These are phyloP conservation scores for Withania somnifera DNA, from an alignment of 305 asterid genomes.

Conservation along the genomic window DNA sequence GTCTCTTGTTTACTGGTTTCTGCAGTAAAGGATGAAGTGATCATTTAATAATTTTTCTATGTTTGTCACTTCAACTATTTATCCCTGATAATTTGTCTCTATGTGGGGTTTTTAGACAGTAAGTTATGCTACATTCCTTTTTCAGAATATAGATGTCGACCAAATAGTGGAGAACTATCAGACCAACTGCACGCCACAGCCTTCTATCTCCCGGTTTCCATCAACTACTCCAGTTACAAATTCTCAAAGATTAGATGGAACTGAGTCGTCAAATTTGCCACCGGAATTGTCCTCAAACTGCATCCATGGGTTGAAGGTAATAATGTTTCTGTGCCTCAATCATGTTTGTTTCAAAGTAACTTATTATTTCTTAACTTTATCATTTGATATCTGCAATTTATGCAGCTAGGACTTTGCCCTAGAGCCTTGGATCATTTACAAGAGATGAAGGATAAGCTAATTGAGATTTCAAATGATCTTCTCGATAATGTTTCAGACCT, in stretches of 20 bases:
- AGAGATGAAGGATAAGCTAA: conserved; percentile 68
- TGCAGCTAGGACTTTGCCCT: conserved; percentile 86
- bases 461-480: conserved; percentile 79
- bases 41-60: not conserved
- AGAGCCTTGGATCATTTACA: conserved; percentile 74
- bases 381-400: conserved; percentile 13
- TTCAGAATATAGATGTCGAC: conserved; percentile 75
- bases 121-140: not conserved
- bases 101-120: not conserved
- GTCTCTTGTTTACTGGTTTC: not conserved
- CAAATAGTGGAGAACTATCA: conserved; percentile 72
- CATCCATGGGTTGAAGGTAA: conserved; percentile 72
- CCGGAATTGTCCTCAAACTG: conserved; percentile 62
- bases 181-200: conserved; percentile 65
- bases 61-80: not conserved
- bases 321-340: conserved; percentile 1
- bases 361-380: conserved; percentile 9
- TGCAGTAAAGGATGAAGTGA: not conserved
- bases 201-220: conserved; percentile 61
- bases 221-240: conserved; percentile 43
- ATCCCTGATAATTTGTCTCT: not conserved
- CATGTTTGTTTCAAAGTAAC: conserved; percentile 6
- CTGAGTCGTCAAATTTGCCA: conserved; percentile 45
- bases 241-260: conserved; percentile 14
- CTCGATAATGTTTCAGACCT: conserved; percentile 69